Evolutionary conservation across 1,284 basidiomycete genomes (phyloP), one percentile per base, ranked within the genome.

Genomic region (Puccinia novopanici): DNA sequence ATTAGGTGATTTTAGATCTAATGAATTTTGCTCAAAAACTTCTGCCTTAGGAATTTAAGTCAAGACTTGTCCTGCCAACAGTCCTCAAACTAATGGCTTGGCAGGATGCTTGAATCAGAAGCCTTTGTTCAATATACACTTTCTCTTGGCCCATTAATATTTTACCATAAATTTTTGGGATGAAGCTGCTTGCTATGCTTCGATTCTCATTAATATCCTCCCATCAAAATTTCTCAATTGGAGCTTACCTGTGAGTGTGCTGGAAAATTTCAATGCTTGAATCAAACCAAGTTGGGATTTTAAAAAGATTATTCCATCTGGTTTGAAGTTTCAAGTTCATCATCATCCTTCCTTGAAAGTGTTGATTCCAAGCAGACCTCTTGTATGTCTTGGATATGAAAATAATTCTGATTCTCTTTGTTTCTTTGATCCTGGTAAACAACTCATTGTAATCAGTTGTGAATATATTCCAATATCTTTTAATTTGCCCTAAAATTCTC

Each of bases 41-140:
- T 75, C 9, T 15, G 48, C 4, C 12, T 8, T 15, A 45, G 15
- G 15, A 45, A 6, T 45, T 45, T 15, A 45, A 45, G 45, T 65
- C 52, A 59, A 76, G 34, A 15, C 17, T 22, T 57, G 57, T 24
- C 74, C 74, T 42, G 30, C 74, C 3, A 59, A 76, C 13, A 45
- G n/a, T 27, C 74, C 74, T 48, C 52, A 57, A 30, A 27, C 57
- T 2, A 76, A 63, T 45, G 52, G 52, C 8, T 17, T 75, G 2
- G 73, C 73, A 10, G 54, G 61, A 59, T 19, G 54, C 12, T 75
- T 75, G 40, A 76, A 76, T 65, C 57, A 45, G 65, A 63, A 57
- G 5, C 42, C 57, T n/a, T 6, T 76, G 15, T 19, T n/a, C 3
- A 34, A 48, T 2, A 61, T 63, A 22, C n/a, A 42, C 3, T 63